Evolutionary conservation across 768 basidiomycete species (phyloP), one percentile per base, ranked within the genome.

Genomic region (Russula olivacea): DNA sequence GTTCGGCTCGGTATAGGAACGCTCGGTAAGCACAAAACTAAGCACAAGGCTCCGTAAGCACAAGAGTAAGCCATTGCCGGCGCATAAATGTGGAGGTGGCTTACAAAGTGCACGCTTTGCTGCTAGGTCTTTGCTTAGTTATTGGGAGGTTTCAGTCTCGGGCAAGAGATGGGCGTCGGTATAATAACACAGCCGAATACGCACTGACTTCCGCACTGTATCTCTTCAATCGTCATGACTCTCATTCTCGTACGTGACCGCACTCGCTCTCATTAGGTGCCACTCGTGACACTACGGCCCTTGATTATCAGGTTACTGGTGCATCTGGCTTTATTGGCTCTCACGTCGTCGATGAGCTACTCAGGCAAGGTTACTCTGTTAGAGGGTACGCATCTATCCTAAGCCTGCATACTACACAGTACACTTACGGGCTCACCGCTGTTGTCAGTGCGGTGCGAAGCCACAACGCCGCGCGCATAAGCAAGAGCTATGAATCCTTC

Each of bases 281-380:
- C 41, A 19, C 19, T 43, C 19, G 19, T 43, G 41, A 9, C 41
- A 0, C 19, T 34, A 40, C 19, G 8, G 8, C 41, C 41, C 19
- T 17, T 19, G 2, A 41, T 23, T 21, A 11, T 43, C 34, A 79
- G 77, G 76, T 80, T 17, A 80, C 79, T 32, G 79, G 80, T 30
- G 76, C 75, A 19, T 77, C 79, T 25, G 78, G 79, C 30, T 80
- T 70, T 50, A 38, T 69, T 30, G 71, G 71, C 14, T 60, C 68
- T 1, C 67, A 70, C 43, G 62, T 73, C 21, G 59, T 69, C 19
- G 38, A 62, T 34, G 71, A 78, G 48, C 73, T 82, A 5, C 68
- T 82, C 23, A 68, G 76, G n/a, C 70, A 71, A 21, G 83, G 83
- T 1, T 81, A 79, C 67, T 74, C 71, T 9, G 83, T 85, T 45